phyloP scores from a whole-genome alignment of 176 grass and related monocot species.

The Guadua angustifolia region DNA sequence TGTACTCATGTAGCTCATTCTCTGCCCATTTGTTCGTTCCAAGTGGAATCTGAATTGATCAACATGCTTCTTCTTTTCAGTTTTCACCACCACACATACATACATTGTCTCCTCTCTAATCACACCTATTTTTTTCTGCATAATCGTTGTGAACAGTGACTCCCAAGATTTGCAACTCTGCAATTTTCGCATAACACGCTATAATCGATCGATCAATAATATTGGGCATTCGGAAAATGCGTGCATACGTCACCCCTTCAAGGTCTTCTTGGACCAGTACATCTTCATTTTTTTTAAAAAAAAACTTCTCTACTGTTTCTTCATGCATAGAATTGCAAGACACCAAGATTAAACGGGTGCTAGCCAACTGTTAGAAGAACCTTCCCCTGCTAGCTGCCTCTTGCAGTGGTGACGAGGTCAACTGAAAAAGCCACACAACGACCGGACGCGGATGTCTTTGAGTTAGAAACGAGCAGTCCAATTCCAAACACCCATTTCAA shows the following conservation, averaged over 20 bases:
- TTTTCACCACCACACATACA: neutral
- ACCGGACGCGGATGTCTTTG: neutral
- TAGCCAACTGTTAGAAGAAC: neutral
- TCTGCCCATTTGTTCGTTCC: neutral
- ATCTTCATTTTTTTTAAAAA: neutral
- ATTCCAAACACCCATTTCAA: neutral
- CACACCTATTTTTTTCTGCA: neutral
- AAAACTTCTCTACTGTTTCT: neutral
- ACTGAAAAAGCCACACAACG: neutral
- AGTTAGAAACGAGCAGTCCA: neutral
- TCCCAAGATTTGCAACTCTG: neutral
- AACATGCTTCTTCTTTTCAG: conserved; percentile 11
- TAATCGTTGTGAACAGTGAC: neutral
- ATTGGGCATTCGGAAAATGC: neutral
- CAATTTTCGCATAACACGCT: neutral
- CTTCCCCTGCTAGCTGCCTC: neutral
- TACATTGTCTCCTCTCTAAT: neutral
- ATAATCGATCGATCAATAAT: neutral
- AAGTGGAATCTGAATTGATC: conserved; percentile 35
- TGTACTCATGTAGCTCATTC: conserved; percentile 8
- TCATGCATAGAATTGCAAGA: neutral
- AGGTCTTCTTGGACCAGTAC: neutral
- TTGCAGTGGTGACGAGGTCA: neutral
- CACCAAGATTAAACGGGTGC: neutral
- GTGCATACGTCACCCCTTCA: no score